Conservation (phyloP, 1,139 yeast species). For the Nadsonia starkeyi-henricii region DNA sequence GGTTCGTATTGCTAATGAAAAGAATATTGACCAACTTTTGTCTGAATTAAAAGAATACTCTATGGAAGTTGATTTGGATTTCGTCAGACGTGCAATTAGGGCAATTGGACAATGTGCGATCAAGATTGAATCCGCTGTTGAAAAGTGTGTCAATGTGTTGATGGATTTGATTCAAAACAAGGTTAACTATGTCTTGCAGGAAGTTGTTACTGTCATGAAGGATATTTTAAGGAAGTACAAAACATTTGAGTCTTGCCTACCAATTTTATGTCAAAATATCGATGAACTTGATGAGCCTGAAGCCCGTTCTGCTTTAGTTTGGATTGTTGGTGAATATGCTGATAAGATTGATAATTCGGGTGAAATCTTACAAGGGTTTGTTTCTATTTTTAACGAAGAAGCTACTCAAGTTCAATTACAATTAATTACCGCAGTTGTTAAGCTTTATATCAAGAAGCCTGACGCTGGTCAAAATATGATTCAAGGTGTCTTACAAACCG, state of each 20-base stretch:
- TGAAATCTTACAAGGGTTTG: slow-evolving; percentile 33
- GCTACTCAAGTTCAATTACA: slow-evolving; percentile 66
- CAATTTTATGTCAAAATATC: slow-evolving; percentile 48
- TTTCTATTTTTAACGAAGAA: slow-evolving; percentile 55
- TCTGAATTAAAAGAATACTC: slow-evolving; percentile 85
- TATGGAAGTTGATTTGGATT: slow-evolving; percentile 85
- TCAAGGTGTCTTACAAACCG: slow-evolving; percentile 59
- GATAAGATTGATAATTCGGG: slow-evolving; percentile 47
- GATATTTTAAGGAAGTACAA: slow-evolving; percentile 70
- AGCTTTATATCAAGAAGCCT: slow-evolving; percentile 43
- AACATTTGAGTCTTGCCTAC: slow-evolving; percentile 53
- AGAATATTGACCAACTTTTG: slow-evolving; percentile 54
- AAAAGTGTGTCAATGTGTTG: slow-evolving; percentile 65
- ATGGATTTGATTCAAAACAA: slow-evolving; percentile 66
- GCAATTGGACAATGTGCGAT: slow-evolving; percentile 87
- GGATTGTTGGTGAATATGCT: slow-evolving; percentile 86
- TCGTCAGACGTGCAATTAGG: slow-evolving; percentile 66
- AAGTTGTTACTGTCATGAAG: slow-evolving; percentile 58
- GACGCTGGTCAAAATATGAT: slow-evolving; percentile 37
- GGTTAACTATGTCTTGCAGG: slow-evolving; percentile 66
- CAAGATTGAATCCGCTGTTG: slow-evolving; percentile 44
- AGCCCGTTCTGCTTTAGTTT: slow-evolving; percentile 63
- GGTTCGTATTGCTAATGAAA: slow-evolving; percentile 65
- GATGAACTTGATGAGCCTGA: slow-evolving; percentile 48
- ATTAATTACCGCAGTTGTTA: slow-evolving; percentile 65